phyloP scores from a whole-genome alignment of 345 rosid species.

The Mallotus nudiflorus region DNA sequence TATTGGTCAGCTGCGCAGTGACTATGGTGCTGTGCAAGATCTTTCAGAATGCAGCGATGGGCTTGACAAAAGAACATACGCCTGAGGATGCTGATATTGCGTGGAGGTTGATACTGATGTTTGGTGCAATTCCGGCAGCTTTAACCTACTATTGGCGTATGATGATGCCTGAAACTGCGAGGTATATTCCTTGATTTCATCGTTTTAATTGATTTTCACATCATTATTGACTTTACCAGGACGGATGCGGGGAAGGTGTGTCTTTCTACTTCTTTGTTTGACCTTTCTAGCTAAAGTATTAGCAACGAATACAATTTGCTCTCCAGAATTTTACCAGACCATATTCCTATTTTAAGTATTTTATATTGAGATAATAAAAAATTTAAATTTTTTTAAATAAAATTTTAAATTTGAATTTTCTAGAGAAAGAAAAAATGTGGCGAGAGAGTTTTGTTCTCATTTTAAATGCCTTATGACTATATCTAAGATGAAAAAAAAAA shows the following conservation, averaged over 20 bases:
- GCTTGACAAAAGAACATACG: constrained; percentile 17
- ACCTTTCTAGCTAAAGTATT: not conserved
- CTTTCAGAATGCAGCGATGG: constrained; percentile 25
- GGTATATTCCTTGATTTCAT: constrained; percentile 31
- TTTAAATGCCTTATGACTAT: too few relatives aligned
- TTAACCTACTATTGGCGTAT: constrained; percentile 76
- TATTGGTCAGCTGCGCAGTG: constrained; percentile 51
- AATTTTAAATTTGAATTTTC: too few relatives aligned
- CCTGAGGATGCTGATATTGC: constrained; percentile 56
- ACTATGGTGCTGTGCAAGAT: constrained; percentile 46
- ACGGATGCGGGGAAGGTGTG: not conserved
- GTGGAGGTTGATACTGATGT: constrained; percentile 73
- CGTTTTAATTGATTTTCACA: not conserved
- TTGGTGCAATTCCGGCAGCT: constrained; percentile 80
- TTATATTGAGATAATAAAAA: too few relatives aligned
- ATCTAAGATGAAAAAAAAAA: too few relatives aligned
- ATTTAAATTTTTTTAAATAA: too few relatives aligned
- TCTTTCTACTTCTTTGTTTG: too few relatives aligned
- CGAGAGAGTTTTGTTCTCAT: too few relatives aligned
- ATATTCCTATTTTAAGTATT: too few relatives aligned
- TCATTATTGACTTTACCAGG: not conserved
- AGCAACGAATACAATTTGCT: too few relatives aligned
- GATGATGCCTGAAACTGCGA: constrained; percentile 88
- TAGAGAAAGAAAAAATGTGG: too few relatives aligned
- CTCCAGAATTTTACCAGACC: too few relatives aligned